Evolutionary conservation across 495 filamentous ascomycete species (phyloP), one percentile per base, ranked within the genome.

Genomic region (Tricharina praecox): DNA sequence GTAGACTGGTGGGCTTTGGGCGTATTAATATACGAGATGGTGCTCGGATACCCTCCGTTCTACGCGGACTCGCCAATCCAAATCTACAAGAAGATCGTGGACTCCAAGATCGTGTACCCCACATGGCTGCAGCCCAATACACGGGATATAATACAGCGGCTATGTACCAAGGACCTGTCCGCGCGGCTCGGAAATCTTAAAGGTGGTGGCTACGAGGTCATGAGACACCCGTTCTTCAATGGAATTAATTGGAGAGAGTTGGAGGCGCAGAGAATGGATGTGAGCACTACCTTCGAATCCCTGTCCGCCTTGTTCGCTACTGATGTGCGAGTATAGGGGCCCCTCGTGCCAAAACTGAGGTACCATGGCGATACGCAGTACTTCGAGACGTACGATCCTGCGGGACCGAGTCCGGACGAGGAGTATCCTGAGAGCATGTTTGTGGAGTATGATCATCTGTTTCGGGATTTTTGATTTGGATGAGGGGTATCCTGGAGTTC

Each of bases 1-100:
- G 90, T 97, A n/a, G 90, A 97, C 64, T 97, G 90, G 90, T 97
- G 90, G 90, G 92, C 90, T 4, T 69, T 96, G 51, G 90, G 90
- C 4, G 93, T 97, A 52, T 64, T 97, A 42, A 84, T 95, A 46
- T 96, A 92, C 62, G 90, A 97, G 60, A 94, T 97, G 58, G 68
- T 95, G 21, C 85, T 90, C 2, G 90, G 90, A 28, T 92, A 94
- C 56, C 90, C 90, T 4, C 90, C 90, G 1, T 97, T 97, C 64
- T 97, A 88, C 82, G 83, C 94, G 60, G 76, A 84, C 43, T 94
- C 90, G 54, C 86, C 87, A 0, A 90, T 95, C 59, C 86, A 90
- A 58, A 93, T 95, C 47, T 96, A 96, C 66, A 87, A 93, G 65
- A 79, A 85, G 74, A 87, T 86, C 51, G 75, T 84, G 23, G 76